Evolutionary conservation across 305 asterid species (phyloP), one percentile per base, ranked within the genome.

Genomic region (Solanum hybrid): DNA sequence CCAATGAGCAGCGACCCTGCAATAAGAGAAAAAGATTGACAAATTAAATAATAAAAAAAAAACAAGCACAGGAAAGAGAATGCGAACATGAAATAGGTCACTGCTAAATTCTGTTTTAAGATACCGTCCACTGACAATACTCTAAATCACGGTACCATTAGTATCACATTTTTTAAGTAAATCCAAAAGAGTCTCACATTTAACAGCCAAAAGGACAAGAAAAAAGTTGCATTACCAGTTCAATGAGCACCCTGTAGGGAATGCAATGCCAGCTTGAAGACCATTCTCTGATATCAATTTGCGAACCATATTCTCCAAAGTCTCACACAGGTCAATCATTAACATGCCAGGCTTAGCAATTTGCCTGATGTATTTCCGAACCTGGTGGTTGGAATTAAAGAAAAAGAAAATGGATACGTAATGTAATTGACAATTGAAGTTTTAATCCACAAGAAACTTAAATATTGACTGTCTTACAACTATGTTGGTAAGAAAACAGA

Each of bases 1-100:
- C 98, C 98, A 97, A 89, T 97, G 99, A 84, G 99, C 99, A 87
- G 99, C 99, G 88, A 97, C 99, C 99, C 99, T 97, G 92, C 89
- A 32, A 32, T 32, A 14, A 51, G 80, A 78, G 42, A 91, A 42
- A 72, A 31, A 37, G 89, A 89, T 15, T 29, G 69, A n/a, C 8
- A 19, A 12, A 6, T 27, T 3, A 22, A 14, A 42, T 0, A 11
- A 11, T 12, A 12, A 45, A 51, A 51, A 51, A 34, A 35, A 93
- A 45, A 26, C 17, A 45, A 75, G 42, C 35, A 78, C 66, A 80
- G 72, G 77, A 86, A 82, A 42, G 37, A 13, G 40, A 45, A 82
- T 84, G 87, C 2, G 36, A 31, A 10, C 5, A 81, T 42, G 87
- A 31, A 29, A 84, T 51, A 84, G 75, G 73, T 51, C 87, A 31